Evolutionary conservation across 2,329 filamentous ascomycete genomes (phyloP), one percentile per base, ranked within the genome.

Genomic region (Aspergillus felis): DNA sequence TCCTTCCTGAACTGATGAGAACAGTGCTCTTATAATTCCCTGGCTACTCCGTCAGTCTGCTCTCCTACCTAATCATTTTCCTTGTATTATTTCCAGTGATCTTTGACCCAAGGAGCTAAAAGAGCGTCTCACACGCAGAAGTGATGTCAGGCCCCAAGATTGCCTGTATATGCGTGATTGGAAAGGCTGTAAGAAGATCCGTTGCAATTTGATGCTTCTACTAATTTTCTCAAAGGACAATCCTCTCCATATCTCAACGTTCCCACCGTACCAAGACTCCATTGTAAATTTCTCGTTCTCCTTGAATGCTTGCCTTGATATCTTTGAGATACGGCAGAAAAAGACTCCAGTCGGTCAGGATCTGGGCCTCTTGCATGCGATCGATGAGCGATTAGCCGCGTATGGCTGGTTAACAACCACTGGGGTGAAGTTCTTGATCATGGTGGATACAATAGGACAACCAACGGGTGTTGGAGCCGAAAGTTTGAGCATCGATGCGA

Each of bases 351-450:
- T 84, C 58, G 89, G 91, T 52, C 92, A 94, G 66, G 93, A 97
- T 73, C 88, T 94, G 64, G 93, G 94, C 29, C 84, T 97, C 12
- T 83, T 99, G 52, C 93, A 97, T 77, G 92, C 92, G 58, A 83
- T 97, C 58, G 94, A 97, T 78, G 93, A 99, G 78, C 85, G 92
- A 27, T 83, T 97, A 50, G 92, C 92, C 38, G 89, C 92, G 64
- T 99, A 97, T 78, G 94, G 94, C 68, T 97, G 91, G 86, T 85
- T 97, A 75, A 97, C 94, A 56, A 97, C 96, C 76, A 97, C 94
- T 27, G 92, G 92, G 44, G 86, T 96, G 62, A 92, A 93, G 72
- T 87, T 99, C 69, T 87, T 97, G 35, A 88, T 92, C 61, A 85
- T 97, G 3, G 88, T 97, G 29, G 93, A 99, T 76, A 91, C 96